These are phyloP conservation scores for Chalciporus sp. DNA, from an alignment of 1,284 basidiomycete species.

Conservation along the genomic window DNA sequence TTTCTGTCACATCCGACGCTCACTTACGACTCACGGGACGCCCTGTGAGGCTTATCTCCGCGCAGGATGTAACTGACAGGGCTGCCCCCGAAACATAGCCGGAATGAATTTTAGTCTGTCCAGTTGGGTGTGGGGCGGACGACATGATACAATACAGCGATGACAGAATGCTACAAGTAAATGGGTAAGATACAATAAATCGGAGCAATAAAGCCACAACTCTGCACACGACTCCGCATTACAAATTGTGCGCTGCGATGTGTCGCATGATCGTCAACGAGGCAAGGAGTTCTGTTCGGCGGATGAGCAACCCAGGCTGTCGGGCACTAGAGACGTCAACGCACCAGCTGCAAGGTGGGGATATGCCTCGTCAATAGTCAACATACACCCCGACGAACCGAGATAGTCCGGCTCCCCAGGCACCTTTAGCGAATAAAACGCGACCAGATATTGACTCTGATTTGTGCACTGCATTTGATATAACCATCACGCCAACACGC, in stretches of 20 bases:
- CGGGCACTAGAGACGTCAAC: constrained; percentile 6
- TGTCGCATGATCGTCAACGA: constrained; percentile 68
- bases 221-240: constrained; percentile 15
- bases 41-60: constrained; percentile 12
- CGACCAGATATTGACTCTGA: constrained; percentile 49
- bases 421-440: constrained; percentile 59
- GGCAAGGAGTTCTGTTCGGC: constrained; percentile 54
- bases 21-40: not conserved
- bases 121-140: not conserved
- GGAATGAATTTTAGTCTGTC: not conserved
- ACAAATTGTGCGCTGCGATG: constrained; percentile 54
- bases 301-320: constrained; percentile 8
- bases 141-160: constrained; percentile 16
- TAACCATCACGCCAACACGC: not conserved
- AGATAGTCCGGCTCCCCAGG: constrained; percentile 56
- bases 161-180: constrained; percentile 5
- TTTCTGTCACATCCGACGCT: constrained; percentile 3
- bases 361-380: constrained; percentile 64
- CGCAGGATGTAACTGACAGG: not conserved
- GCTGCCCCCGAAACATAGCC: not conserved
- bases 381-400: constrained; percentile 57
- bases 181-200: constrained; percentile 11
- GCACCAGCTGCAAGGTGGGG: constrained; percentile 55
- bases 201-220: not conserved
- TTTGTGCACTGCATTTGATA: constrained; percentile 53